Conservation (phyloP, 2,329 filamentous ascomycete genomes). For the Ascochyta rabiei region DNA sequence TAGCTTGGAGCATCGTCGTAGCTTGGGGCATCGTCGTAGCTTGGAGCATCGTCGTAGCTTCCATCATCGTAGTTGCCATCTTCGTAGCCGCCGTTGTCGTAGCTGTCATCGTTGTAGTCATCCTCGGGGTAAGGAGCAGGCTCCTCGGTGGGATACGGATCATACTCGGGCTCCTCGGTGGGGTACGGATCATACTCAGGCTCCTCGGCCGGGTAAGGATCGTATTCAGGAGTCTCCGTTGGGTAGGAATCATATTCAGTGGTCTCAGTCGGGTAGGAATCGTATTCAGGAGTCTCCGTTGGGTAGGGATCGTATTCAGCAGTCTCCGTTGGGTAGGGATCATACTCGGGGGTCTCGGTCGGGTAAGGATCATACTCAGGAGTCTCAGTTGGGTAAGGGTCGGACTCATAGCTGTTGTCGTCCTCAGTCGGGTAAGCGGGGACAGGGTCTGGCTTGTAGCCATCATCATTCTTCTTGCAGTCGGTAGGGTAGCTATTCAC, state of each 20-base stretch:
- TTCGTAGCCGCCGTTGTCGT: too few species aligned
- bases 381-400: conserved; percentile 1
- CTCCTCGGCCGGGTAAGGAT: neutral
- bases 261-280: neutral
- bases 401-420: neutral
- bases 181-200: neutral
- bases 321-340: neutral
- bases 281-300: neutral
- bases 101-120: too few species aligned
- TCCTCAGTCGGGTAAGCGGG: neutral
- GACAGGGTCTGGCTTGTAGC: conserved; percentile 3
- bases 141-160: neutral
- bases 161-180: neutral
- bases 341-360: neutral
- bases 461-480: conserved; percentile 5
- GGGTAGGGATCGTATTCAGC: neutral
- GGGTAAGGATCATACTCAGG: neutral
- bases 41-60: too few species aligned
- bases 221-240: too few species aligned
- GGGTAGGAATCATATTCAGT: neutral
- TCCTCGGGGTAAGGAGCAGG: neutral
- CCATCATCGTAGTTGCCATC: neutral
- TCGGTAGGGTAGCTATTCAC: conserved; percentile 13
- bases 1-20: neutral
- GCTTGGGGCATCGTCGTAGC: too few species aligned